Evolutionary conservation across 371 early-diverging fungal species (phyloP).

Genomic region (Mucor mucedo): DNA sequence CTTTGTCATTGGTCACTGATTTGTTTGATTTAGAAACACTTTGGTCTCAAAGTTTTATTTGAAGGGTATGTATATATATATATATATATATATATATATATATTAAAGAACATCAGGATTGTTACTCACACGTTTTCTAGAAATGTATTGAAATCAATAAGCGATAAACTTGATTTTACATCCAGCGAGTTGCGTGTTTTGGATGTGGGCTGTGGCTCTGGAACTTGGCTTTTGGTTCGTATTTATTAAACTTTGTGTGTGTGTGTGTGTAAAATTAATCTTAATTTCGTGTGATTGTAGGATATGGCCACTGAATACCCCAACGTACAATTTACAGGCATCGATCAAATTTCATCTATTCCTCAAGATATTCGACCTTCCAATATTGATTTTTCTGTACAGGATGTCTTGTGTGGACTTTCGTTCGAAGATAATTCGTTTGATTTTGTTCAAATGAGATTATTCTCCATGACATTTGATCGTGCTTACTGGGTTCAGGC

Average conservation of each 20-base stretch:
- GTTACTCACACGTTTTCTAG: slow-evolving; percentile 9
- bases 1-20: not conserved
- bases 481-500: slow-evolving; percentile 20
- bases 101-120: too few species aligned
- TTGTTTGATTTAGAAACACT: slow-evolving; percentile 19
- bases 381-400: slow-evolving; percentile 46
- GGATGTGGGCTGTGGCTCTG: slow-evolving; percentile 37
- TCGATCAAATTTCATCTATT: slow-evolving; percentile 51
- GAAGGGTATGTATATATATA: slow-evolving; percentile 12
- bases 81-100: slow-evolving; percentile 9
- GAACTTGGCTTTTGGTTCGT: slow-evolving; percentile 36
- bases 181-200: slow-evolving; percentile 11
- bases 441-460: slow-evolving; percentile 56
- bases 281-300: slow-evolving; percentile 7
- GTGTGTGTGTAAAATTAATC: not conserved
- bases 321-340: slow-evolving; percentile 42
- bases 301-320: slow-evolving; percentile 61
- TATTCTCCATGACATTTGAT: slow-evolving; percentile 33
- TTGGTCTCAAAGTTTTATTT: slow-evolving; percentile 25
- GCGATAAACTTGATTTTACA: slow-evolving; percentile 17
- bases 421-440: slow-evolving; percentile 52
- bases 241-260: not conserved
- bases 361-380: slow-evolving; percentile 48
- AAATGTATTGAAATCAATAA: slow-evolving; percentile 11
- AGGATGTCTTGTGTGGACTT: slow-evolving; percentile 46